Evolutionary conservation across 371 early-diverging fungal species (phyloP).

Genomic region (Mucor racemosus): DNA sequence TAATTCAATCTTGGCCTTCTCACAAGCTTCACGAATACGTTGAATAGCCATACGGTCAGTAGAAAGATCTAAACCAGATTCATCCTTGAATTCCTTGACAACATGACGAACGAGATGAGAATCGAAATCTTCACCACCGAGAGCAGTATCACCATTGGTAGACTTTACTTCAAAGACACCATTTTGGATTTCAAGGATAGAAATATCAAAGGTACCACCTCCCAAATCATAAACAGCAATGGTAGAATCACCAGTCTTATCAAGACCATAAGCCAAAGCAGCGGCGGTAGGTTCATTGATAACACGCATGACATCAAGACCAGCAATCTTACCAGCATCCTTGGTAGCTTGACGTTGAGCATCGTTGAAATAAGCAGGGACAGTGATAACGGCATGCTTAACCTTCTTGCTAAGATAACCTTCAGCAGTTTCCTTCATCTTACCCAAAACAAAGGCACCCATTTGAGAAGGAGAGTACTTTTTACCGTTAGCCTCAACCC

Average conservation of each 20-base stretch:
- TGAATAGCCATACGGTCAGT: constrained; percentile 92
- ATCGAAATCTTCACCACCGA: constrained; percentile 99
- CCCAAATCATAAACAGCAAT: constrained; percentile 99
- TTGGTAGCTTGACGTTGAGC: constrained; percentile 97
- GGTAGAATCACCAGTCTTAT: constrained; percentile 89
- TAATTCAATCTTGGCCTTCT: constrained; percentile 98
- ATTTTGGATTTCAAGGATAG: constrained; percentile 96
- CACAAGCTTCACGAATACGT: constrained; percentile 96
- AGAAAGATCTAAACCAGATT: constrained; percentile 70
- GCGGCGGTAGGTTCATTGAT: constrained; percentile 98
- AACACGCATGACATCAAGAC: constrained; percentile 91
- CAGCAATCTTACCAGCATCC: constrained; percentile 93
- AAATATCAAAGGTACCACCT: constrained; percentile 99
- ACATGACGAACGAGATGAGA: constrained; percentile 83
- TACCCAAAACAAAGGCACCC: constrained; percentile 90
- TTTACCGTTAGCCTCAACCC: constrained; percentile 94
- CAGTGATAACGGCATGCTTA: constrained; percentile 91
- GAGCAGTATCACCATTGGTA: constrained; percentile 96
- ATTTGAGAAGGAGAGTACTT: constrained; percentile 96
- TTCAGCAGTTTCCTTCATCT: constrained; percentile 97
- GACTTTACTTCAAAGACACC: constrained; percentile 99
- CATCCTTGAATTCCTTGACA: constrained; percentile 88
- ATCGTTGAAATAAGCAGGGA: constrained; percentile 82
- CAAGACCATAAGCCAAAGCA: constrained; percentile 97
- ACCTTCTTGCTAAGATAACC: constrained; percentile 82